Conservation (phyloP, 2,329 filamentous ascomycete species). For the Botrytis pseudocinerea region DNA sequence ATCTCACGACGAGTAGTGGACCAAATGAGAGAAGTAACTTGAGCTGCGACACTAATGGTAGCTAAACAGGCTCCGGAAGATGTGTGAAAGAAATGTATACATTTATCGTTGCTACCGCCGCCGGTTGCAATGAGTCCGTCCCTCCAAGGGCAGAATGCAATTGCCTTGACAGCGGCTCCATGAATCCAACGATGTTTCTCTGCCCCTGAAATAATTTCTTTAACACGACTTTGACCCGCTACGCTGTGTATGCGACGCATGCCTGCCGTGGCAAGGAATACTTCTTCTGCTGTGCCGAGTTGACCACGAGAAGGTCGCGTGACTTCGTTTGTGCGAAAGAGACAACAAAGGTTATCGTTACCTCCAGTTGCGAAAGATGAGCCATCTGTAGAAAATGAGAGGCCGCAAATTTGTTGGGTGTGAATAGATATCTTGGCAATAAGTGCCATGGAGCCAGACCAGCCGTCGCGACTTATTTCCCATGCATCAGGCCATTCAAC, state of each 20-base stretch:
- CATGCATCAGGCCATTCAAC: slow-evolving; percentile 77
- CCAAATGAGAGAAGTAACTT: slow-evolving; percentile 93
- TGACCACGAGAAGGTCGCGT: slow-evolving; percentile 27
- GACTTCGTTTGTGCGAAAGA: slow-evolving; percentile 60
- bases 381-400: slow-evolving; percentile 83
- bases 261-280: slow-evolving; percentile 33
- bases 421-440: slow-evolving; percentile 77
- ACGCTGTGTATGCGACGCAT: slow-evolving; percentile 39
- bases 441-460: slow-evolving; percentile 76
- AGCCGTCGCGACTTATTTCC: slow-evolving; percentile 64
- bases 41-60: slow-evolving; percentile 87
- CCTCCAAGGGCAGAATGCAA: slow-evolving; percentile 96
- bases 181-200: slow-evolving; percentile 76
- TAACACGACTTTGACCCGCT: slow-evolving; percentile 42
- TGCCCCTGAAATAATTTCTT: slow-evolving; percentile 53
- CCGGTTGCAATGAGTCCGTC: slow-evolving; percentile 84
- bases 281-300: slow-evolving; percentile 27
- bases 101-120: slow-evolving; percentile 89
- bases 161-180: slow-evolving; percentile 89
- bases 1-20: slow-evolving; percentile 83
- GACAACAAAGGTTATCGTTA: slow-evolving; percentile 86
- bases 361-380: slow-evolving; percentile 80
- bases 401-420: slow-evolving; percentile 85
- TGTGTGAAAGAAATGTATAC: slow-evolving; percentile 94
- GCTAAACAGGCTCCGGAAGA: slow-evolving; percentile 79